phyloP scores from a whole-genome alignment of 2,329 filamentous ascomycete genomes.

The Aspergillus brunneoviolaceus region DNA sequence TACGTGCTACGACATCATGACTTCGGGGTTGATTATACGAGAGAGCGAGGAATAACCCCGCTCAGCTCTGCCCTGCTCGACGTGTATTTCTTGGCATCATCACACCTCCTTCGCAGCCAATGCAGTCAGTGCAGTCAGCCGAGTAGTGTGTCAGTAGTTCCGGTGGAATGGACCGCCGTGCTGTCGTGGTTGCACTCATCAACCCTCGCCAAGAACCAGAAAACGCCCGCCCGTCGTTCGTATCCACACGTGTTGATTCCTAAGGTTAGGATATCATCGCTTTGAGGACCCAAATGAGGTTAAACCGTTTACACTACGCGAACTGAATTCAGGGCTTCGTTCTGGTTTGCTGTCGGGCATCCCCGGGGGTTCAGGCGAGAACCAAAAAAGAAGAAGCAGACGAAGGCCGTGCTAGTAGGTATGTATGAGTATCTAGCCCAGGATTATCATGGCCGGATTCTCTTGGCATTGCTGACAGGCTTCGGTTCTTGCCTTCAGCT shows the following conservation, averaged over 20 bases:
- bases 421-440: too few species aligned
- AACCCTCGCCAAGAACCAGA: not conserved
- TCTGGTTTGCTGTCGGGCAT: not conserved
- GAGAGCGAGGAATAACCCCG: not conserved
- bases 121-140: too few species aligned
- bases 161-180: constrained; percentile 1
- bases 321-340: not conserved
- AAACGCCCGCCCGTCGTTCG: not conserved
- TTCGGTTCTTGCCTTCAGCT: not conserved
- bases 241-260: constrained; percentile 6
- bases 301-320: not conserved
- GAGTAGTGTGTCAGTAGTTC: not conserved
- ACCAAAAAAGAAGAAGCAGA: not conserved
- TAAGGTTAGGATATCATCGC: not conserved
- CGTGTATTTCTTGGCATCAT: constrained; percentile 1
- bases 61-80: not conserved
- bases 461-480: constrained; percentile 5
- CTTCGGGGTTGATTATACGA: constrained; percentile 5
- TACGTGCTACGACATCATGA: not conserved
- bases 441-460: not conserved
- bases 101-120: not conserved
- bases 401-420: too few species aligned
- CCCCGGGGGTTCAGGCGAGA: not conserved
- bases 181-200: constrained; percentile 1
- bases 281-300: not conserved